Evolutionary conservation across 2,329 filamentous ascomycete species (phyloP).

Genomic region (Fusarium sp.): DNA sequence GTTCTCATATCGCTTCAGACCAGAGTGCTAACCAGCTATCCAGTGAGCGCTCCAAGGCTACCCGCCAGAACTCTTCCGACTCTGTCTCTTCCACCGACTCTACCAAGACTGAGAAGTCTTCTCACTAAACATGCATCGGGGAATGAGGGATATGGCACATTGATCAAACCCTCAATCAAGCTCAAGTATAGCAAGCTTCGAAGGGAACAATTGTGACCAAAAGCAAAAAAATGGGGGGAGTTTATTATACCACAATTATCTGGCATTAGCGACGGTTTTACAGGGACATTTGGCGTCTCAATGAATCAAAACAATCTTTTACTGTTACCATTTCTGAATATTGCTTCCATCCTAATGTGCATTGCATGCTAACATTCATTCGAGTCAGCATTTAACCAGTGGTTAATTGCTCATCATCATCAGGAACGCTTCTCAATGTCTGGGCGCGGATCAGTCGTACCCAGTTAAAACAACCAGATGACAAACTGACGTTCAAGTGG

Average conservation of each 20-base stretch:
- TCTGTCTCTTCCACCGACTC: constrained; percentile 50
- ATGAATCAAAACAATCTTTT: constrained; percentile 39
- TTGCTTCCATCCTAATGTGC: neutral
- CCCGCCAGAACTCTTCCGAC: constrained; percentile 52
- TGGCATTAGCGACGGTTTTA: constrained; percentile 43
- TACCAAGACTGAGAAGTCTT: constrained; percentile 40
- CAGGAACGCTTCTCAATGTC: neutral
- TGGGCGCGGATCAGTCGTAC: constrained; percentile 4
- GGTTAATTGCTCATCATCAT: neutral
- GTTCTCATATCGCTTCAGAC: neutral
- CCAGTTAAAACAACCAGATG: constrained; percentile 32
- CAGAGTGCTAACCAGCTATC: constrained; percentile 28
- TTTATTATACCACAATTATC: constrained; percentile 37
- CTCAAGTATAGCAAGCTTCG: neutral
- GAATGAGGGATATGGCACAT: constrained; percentile 3
- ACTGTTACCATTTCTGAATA: neutral
- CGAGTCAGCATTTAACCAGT: neutral
- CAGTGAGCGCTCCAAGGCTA: constrained; percentile 56
- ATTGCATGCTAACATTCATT: neutral
- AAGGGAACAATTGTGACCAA: constrained; percentile 2
- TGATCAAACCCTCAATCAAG: constrained; percentile 2
- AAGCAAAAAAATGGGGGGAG: constrained; percentile 22
- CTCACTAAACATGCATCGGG: constrained; percentile 26
- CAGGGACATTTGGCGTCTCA: constrained; percentile 30
- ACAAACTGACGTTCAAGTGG: constrained; percentile 21